These are phyloP conservation scores for Pyrenophora graminea DNA, from an alignment of 2,329 filamentous ascomycete species.

Conservation along the genomic window DNA sequence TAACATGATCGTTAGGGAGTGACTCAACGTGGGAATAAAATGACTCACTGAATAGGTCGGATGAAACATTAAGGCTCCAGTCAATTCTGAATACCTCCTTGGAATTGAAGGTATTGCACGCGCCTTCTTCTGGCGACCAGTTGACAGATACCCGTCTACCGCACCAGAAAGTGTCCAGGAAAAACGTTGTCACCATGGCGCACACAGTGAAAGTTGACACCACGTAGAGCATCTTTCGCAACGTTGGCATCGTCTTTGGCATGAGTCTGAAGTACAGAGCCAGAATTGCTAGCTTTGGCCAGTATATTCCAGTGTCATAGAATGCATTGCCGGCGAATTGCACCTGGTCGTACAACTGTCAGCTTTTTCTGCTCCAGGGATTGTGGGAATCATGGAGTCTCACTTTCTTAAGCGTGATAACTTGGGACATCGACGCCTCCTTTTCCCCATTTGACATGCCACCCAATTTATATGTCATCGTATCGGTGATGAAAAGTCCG, in stretches of 20 bases:
- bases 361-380: background rate
- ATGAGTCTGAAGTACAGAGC: constrained; percentile 24
- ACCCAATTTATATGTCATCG: constrained; percentile 25
- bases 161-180: constrained; percentile 28
- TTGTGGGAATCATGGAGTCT: background rate
- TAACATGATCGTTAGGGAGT: background rate
- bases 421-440: constrained; percentile 10
- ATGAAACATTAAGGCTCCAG: constrained; percentile 18
- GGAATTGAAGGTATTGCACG: constrained; percentile 25
- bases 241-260: constrained; percentile 22
- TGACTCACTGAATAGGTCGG: constrained; percentile 19
- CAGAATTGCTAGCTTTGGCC: constrained; percentile 23
- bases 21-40: background rate
- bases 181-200: constrained; percentile 21
- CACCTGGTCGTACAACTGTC: constrained; percentile 5
- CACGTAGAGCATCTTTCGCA: constrained; percentile 17
- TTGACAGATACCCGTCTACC: constrained; percentile 23
- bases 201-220: constrained; percentile 13
- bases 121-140: constrained; percentile 21
- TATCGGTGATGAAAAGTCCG: constrained; percentile 25
- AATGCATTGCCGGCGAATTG: constrained; percentile 26
- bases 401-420: constrained; percentile 25
- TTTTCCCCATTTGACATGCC: constrained; percentile 21
- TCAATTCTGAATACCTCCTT: constrained; percentile 26
- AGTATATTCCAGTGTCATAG: constrained; percentile 27